These are phyloP conservation scores for Dictyostelium discoideum DNA, from an alignment of 78 protist species.

Conservation along the genomic window DNA sequence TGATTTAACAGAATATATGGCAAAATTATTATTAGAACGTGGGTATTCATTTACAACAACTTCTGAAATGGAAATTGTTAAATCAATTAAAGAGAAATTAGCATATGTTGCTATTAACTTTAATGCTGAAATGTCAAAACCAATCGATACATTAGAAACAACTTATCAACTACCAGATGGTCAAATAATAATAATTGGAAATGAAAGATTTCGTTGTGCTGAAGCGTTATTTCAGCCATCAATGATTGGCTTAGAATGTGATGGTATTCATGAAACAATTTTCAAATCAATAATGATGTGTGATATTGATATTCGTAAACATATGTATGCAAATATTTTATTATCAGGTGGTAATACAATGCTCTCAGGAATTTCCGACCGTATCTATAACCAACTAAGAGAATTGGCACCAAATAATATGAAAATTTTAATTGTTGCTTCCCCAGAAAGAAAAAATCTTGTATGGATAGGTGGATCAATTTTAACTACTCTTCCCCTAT, in stretches of 20 bases:
- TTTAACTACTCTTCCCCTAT: slow-evolving; percentile 82
- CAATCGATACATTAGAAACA: neutral
- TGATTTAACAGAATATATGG: slow-evolving; percentile 94
- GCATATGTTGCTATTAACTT: slow-evolving; percentile 62
- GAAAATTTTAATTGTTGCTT: slow-evolving; percentile 95
- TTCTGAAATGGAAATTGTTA: slow-evolving; percentile 85
- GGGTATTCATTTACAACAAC: slow-evolving; percentile 96
- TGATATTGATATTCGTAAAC: slow-evolving; percentile 77
- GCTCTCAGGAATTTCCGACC: slow-evolving; percentile 1
- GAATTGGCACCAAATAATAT: slow-evolving; percentile 92
- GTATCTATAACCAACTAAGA: slow-evolving; percentile 79
- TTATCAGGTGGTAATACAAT: slow-evolving; percentile 95
- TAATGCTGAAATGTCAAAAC: slow-evolving; percentile 19
- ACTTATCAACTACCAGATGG: slow-evolving; percentile 88
- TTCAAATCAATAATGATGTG: slow-evolving; percentile 91
- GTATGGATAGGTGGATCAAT: slow-evolving; percentile 89
- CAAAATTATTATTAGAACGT: slow-evolving; percentile 92
- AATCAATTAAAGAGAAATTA: slow-evolving; percentile 81
- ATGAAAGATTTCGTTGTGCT: slow-evolving; percentile 92
- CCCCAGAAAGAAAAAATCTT: slow-evolving; percentile 93
- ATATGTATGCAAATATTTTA: slow-evolving; percentile 92
- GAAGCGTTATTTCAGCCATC: slow-evolving; percentile 96
- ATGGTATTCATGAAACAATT: slow-evolving; percentile 93
- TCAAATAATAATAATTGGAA: slow-evolving; percentile 88
- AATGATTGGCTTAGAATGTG: slow-evolving; percentile 88